Evolutionary conservation across 2,329 filamentous ascomycete species (phyloP).

Genomic region (Aspergillus jensenii): DNA sequence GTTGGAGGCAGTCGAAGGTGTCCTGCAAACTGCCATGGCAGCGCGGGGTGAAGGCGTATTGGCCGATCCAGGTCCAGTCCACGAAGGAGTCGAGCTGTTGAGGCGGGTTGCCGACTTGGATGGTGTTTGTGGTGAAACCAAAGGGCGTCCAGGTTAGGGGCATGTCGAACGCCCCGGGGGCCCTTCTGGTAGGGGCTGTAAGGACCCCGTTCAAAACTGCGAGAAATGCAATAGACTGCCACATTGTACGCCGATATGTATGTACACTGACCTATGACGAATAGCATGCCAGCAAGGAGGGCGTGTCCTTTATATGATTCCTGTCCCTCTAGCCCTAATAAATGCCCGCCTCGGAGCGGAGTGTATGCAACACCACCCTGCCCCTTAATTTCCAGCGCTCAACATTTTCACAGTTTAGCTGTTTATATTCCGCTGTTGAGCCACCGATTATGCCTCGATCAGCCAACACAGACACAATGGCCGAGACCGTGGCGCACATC

Average conservation of each 20-base stretch:
- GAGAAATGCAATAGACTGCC: background rate
- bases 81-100: background rate
- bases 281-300: too few relatives aligned
- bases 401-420: too few relatives aligned
- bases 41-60: background rate
- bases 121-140: background rate
- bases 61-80: background rate
- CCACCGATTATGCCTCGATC: background rate
- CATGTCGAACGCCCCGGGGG: background rate
- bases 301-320: too few relatives aligned
- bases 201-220: background rate
- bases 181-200: background rate
- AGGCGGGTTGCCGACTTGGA: background rate
- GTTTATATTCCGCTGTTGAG: background rate
- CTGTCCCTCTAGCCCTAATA: background rate
- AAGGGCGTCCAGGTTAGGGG: background rate
- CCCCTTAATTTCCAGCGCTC: too few relatives aligned
- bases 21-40: background rate
- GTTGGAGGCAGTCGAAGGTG: background rate
- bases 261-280: background rate
- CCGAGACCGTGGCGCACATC: background rate
- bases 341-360: background rate
- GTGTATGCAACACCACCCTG: background rate
- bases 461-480: background rate
- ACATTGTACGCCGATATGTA: background rate